These are phyloP conservation scores for Sisymbrium altissimum DNA, from an alignment of 345 rosid species.

Conservation along the genomic window DNA sequence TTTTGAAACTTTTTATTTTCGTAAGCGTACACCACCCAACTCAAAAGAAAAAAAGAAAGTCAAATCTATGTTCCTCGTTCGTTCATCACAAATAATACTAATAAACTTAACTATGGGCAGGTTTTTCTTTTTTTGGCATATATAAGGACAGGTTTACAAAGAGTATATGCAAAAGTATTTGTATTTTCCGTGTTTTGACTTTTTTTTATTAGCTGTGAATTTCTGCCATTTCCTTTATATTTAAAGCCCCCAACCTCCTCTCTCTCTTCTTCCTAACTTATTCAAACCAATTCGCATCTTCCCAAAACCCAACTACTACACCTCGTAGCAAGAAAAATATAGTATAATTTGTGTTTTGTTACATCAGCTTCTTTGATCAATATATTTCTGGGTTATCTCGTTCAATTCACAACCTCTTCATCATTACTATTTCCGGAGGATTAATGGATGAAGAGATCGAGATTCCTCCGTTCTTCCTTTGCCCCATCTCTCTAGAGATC, in stretches of 20 bases:
- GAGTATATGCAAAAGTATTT: background rate
- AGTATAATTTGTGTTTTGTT: background rate
- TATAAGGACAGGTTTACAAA: slow-evolving; percentile 2
- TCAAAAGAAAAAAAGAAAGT: slow-evolving; percentile 1
- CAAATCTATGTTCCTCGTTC: slow-evolving; percentile 34
- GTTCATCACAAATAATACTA: background rate
- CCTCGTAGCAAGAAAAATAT: slow-evolving; percentile 8
- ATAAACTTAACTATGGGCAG: slow-evolving; percentile 3
- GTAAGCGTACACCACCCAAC: slow-evolving; percentile 2
- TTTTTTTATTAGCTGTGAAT: slow-evolving; percentile 26
- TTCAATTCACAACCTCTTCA: background rate
- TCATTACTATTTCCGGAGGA: background rate
- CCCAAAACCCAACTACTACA: slow-evolving; percentile 26
- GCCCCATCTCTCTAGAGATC: slow-evolving; percentile 68
- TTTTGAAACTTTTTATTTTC: slow-evolving; percentile 4
- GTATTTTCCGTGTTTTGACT: slow-evolving; percentile 61
- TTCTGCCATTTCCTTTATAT: slow-evolving; percentile 10
- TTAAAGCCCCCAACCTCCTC: slow-evolving; percentile 22
- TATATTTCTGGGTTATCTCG: slow-evolving; percentile 15
- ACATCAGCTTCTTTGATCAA: slow-evolving; percentile 1
- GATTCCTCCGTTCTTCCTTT: slow-evolving; percentile 58
- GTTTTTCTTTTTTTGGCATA: slow-evolving; percentile 11
- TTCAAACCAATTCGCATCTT: slow-evolving; percentile 44
- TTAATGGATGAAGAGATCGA: slow-evolving; percentile 60
- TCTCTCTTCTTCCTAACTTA: slow-evolving; percentile 19